Percentiles rank a stretch among this genome's conserved stretches.
These are phyloP conservation scores for Krasilnikovozyma curviuscula DNA, from an alignment of 768 basidiomycete genomes.

Conservation along the genomic window DNA sequence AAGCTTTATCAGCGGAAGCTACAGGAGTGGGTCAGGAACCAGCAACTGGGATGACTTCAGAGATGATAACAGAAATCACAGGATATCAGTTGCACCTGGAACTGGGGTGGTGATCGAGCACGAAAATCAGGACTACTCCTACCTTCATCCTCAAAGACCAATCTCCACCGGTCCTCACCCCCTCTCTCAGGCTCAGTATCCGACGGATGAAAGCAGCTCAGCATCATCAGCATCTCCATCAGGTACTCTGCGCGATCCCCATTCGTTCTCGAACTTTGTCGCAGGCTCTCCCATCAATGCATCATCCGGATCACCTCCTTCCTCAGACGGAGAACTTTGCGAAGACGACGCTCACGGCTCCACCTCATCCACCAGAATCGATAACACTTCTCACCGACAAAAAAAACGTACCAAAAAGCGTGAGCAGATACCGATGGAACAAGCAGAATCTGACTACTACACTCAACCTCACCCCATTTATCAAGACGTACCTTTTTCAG, in stretches of 20 bases:
- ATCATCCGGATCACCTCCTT: too few species aligned
- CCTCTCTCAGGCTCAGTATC: constrained; percentile 4
- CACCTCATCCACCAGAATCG: too few species aligned
- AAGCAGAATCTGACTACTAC: too few species aligned
- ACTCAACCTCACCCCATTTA: too few species aligned
- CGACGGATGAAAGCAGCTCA: background rate
- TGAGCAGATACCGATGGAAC: too few species aligned
- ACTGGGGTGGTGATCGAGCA: constrained; percentile 10
- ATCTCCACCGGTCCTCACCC: background rate
- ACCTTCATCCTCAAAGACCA: constrained; percentile 3
- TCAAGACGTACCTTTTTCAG: too few species aligned
- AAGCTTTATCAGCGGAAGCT: constrained; percentile 4
- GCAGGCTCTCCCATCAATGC: background rate
- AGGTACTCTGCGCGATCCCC: background rate
- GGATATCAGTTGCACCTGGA: background rate
- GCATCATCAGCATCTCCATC: background rate
- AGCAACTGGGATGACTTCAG: background rate
- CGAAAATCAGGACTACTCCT: constrained; percentile 5
- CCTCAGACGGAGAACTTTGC: too few species aligned
- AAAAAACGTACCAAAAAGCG: too few species aligned
- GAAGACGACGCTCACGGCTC: too few species aligned
- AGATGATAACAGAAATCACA: background rate
- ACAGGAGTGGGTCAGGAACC: background rate
- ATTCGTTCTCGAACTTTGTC: background rate
- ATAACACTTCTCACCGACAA: too few species aligned